Evolutionary conservation across 495 filamentous ascomycete genomes (phyloP).

Genomic region (Podospora anserina): DNA sequence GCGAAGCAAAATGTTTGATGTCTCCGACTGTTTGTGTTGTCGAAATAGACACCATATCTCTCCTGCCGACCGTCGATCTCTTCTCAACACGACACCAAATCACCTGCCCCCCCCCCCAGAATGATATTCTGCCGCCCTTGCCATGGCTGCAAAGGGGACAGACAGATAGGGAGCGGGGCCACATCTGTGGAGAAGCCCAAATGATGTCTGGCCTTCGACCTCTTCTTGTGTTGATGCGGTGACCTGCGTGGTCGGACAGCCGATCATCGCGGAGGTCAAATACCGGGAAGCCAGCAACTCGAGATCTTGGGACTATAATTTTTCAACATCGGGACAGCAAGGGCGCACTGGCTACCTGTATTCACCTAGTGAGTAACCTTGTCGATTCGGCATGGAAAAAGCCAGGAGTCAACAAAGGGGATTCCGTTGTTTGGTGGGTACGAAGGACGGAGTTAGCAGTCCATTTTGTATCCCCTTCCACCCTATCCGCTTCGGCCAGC

Average conservation of each 20-base stretch:
- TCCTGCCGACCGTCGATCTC: neutral
- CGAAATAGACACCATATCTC: neutral
- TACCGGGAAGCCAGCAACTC: neutral
- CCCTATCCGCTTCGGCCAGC: neutral
- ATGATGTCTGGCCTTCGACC: conserved; percentile 16
- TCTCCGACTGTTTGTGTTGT: neutral
- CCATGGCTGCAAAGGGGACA: conserved; percentile 7
- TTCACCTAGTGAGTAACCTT: neutral
- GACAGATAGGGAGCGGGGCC: conserved; percentile 9
- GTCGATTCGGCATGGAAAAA: neutral
- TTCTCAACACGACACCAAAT: neutral
- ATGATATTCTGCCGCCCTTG: conserved; percentile 10
- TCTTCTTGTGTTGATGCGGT: conserved; percentile 4
- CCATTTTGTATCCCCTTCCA: neutral
- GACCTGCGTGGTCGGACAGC: neutral
- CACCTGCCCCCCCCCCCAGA: neutral
- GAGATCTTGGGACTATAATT: neutral
- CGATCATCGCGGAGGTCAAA: neutral
- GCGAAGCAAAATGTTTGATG: too few species aligned
- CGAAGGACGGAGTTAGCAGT: neutral
- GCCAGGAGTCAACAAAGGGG: neutral
- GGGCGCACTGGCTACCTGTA: neutral
- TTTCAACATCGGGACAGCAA: neutral
- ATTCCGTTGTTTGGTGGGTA: neutral
- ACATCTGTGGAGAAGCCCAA: conserved; percentile 12